Evolutionary conservation across 2,329 filamentous ascomycete genomes (phyloP).

Genomic region (Colletotrichum godetiae): DNA sequence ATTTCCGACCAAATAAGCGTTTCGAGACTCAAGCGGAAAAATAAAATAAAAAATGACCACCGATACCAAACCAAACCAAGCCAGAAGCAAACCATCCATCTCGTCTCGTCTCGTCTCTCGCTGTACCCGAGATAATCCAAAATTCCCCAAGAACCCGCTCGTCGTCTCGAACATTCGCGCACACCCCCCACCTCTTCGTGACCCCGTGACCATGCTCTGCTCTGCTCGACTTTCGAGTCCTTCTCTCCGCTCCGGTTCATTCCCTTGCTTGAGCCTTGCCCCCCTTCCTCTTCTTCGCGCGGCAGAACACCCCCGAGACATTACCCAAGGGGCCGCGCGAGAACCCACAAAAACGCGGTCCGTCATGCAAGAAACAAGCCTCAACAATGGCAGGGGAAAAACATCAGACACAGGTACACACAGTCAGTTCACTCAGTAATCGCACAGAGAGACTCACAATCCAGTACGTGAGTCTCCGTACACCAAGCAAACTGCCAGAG

Average conservation of each 20-base stretch:
- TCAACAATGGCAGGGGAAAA: not conserved
- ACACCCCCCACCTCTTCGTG: not conserved
- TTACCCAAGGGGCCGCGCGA: not conserved
- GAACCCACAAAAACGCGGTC: not conserved
- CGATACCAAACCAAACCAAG: too few relatives aligned
- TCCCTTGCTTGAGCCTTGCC: not conserved
- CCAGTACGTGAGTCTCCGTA: too few relatives aligned
- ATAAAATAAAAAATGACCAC: not conserved
- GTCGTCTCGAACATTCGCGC: not conserved
- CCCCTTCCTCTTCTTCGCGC: not conserved
- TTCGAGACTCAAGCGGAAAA: not conserved
- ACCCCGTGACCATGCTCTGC: not conserved
- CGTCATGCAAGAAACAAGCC: not conserved
- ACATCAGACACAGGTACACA: not conserved
- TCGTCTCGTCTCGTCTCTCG: not conserved
- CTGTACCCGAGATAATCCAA: not conserved
- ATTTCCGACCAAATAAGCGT: not conserved
- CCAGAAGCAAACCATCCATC: not conserved
- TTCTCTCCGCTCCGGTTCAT: not conserved
- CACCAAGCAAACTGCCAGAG: too few relatives aligned
- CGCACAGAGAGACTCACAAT: not conserved
- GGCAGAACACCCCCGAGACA: not conserved
- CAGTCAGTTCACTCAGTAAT: constrained; percentile 15
- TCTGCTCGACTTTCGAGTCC: not conserved
- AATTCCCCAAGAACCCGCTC: not conserved